A percentile compares a stretch with the other conserved stretches of the same genome.
These are phyloP conservation scores for Talaromyces liani DNA, from an alignment of 495 filamentous ascomycete species.

Conservation along the genomic window DNA sequence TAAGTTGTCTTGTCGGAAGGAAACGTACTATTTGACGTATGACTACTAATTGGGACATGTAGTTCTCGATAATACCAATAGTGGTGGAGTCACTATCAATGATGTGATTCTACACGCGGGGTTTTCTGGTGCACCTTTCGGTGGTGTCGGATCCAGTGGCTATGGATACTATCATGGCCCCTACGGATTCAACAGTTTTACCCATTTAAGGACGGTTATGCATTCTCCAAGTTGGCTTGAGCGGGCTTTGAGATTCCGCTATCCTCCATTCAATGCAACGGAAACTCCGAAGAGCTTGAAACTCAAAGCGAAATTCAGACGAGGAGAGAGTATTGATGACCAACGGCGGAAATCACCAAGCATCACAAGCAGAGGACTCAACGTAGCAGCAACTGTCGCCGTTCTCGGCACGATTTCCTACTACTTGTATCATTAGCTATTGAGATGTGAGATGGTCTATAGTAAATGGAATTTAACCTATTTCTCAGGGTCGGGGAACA, in stretches of 20 bases:
- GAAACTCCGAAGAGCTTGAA: not conserved
- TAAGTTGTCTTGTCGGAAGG: conserved; percentile 14
- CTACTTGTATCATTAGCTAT: not conserved
- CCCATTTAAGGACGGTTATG: conserved; percentile 57
- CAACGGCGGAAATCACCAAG: conserved; percentile 10
- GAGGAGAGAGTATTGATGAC: conserved; percentile 1
- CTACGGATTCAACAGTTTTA: conserved; percentile 71
- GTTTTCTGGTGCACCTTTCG: conserved; percentile 64
- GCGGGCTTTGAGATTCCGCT: not conserved
- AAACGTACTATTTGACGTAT: not conserved
- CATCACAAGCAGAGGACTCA: not conserved
- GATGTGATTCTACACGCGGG: conserved; percentile 62
- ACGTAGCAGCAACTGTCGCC: not conserved
- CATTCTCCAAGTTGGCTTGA: conserved; percentile 55
- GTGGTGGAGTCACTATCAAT: conserved; percentile 69
- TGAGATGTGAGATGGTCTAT: not conserved
- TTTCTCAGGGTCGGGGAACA: not conserved
- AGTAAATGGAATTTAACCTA: not conserved
- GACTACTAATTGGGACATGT: conserved; percentile 13
- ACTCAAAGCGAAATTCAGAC: not conserved
- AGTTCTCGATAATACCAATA: conserved; percentile 51
- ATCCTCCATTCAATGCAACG: not conserved
- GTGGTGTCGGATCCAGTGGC: conserved; percentile 73
- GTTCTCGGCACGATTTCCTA: not conserved
- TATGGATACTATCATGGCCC: conserved; percentile 70